These are phyloP conservation scores for Prosopis cineraria DNA, from an alignment of 306 rosid species.

Conservation along the genomic window DNA sequence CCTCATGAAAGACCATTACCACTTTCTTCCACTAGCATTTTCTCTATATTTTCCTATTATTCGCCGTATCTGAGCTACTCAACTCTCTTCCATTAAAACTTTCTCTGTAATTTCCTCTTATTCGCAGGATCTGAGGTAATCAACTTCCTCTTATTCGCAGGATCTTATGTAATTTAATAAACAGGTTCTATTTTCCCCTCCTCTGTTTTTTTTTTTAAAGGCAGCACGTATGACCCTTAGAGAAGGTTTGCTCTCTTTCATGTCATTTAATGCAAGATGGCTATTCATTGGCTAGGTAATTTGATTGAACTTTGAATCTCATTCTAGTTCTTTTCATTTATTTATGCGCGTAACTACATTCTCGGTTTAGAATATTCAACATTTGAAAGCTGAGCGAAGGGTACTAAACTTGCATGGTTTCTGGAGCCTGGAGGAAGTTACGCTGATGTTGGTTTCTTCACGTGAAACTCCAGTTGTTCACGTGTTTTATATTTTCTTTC, in stretches of 20 bases:
- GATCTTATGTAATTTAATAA: background rate
- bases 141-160: background rate
- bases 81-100: background rate
- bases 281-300: background rate
- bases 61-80: background rate
- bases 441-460: background rate
- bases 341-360: background rate
- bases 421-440: background rate
- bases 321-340: background rate
- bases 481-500: background rate
- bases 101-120: background rate
- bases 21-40: background rate
- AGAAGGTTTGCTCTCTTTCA: background rate
- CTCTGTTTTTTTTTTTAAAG: no score
- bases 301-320: background rate
- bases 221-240: background rate
- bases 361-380: background rate
- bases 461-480: background rate
- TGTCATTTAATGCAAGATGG: background rate
- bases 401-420: background rate
- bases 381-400: background rate
- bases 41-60: background rate
- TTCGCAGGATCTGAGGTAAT: background rate
- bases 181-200: background rate
- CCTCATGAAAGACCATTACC: background rate